Base-by-base conservation (phyloP, 2,329 filamentous ascomycete species). In the Cryphonectria naterciae region DNA sequence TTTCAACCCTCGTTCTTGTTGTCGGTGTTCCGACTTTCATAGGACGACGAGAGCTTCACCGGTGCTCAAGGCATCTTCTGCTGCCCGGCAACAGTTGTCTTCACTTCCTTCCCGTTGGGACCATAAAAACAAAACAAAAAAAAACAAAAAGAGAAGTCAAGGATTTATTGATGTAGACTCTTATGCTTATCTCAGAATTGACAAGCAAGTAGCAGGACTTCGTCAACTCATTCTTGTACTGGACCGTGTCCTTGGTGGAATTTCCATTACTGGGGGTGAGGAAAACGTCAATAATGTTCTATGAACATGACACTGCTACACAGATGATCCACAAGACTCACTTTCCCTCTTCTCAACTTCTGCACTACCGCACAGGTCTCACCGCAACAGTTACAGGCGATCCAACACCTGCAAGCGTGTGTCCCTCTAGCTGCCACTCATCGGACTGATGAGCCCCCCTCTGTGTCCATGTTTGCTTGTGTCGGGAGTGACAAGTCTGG, bases 401-500 rank as follows among this genome's bases (percentile, higher is more conserved):
- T 35, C 22, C 4, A 17, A 46, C 28, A 65, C 41, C 17, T 11
- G 25, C 7, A 37, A 6, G 25, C 25, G 63, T 52, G 13, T 43
- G 17, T 19, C 17, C 43, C 15, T 49, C 41, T 49, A 8, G 25
- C 22, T 43, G 19, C 25, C 2, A n/a, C n/a, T 49, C 8, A 52
- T 22, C 37, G 43, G 28, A 4, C 22, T 65, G 11, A 8, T 28
- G 10, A 35, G 28, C 25, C 35, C 15, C 13, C 56, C 32, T 39
- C 58, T 61, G 35, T 61, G 32, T n/a, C 22, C 22, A 32, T 65
- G 63, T 65, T 65, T 65, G 63, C 43, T 52, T n/a, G 15, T 43
- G 19, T 35, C 43, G 43, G 63, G 63, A 65, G 43, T 52, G 19
- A 65, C 63, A 52, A 52, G 28, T n/a, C 25, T 25, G 13, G 43